Evolutionary conservation across 148 eudicot genomes (phyloP).

Genomic region (Rhododendron molle): DNA sequence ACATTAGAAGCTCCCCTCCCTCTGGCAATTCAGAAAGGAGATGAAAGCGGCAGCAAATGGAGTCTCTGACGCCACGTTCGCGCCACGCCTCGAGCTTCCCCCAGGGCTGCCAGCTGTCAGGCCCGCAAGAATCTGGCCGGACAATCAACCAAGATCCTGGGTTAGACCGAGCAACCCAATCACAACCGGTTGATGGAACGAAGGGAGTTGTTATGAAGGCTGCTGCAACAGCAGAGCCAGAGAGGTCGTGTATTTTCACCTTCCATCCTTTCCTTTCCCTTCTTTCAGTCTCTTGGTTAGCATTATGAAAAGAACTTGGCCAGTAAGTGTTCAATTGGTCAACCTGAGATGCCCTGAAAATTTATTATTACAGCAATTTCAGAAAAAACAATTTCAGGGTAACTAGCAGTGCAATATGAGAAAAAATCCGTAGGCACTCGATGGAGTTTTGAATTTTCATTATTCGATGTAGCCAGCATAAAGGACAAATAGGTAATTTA

Average conservation of each 20-base stretch:
- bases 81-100: constrained; percentile 69
- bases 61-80: constrained; percentile 44
- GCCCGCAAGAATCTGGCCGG: constrained; percentile 35
- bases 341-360: constrained; percentile 36
- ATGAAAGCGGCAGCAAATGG: constrained; percentile 50
- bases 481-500: not conserved
- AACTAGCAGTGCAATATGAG: not conserved
- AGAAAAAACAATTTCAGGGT: not conserved
- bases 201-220: constrained; percentile 67
- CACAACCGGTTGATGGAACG: constrained; percentile 54
- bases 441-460: not conserved
- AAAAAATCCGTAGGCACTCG: not conserved
- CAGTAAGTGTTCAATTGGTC: constrained; percentile 38
- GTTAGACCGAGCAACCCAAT: constrained; percentile 59
- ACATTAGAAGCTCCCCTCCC: constrained; percentile 48
- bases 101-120: constrained; percentile 66
- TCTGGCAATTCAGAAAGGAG: constrained; percentile 42
- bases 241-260: constrained; percentile 56
- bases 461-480: not conserved
- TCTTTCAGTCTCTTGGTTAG: constrained; percentile 31
- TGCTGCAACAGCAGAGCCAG: constrained; percentile 63
- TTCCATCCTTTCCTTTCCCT: constrained; percentile 64
- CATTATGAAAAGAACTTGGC: constrained; percentile 25
- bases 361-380: not conserved
- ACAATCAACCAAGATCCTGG: constrained; percentile 63